These are phyloP conservation scores for Geoglossum cookeanum DNA, from an alignment of 2,329 filamentous ascomycete genomes.

Conservation along the genomic window DNA sequence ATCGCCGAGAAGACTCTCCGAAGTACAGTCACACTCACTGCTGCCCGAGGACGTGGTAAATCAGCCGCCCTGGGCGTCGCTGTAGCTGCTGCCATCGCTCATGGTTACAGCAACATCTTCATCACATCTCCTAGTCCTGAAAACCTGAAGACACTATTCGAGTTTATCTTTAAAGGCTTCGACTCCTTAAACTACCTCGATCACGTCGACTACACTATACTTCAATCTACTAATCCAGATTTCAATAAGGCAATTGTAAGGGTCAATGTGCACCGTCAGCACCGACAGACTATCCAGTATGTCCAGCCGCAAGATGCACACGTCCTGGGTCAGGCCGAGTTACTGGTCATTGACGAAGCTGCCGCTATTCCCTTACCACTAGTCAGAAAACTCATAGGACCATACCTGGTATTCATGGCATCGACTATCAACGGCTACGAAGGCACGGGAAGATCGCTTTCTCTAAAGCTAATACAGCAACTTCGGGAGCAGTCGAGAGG, in stretches of 20 bases:
- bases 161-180: constrained; percentile 97
- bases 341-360: constrained; percentile 92
- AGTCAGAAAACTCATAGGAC: constrained; percentile 85
- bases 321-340: constrained; percentile 81
- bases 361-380: constrained; percentile 88
- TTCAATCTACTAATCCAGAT: constrained; percentile 93
- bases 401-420: constrained; percentile 96
- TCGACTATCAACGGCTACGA: constrained; percentile 99
- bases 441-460: constrained; percentile 85
- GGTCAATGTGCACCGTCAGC: constrained; percentile 86
- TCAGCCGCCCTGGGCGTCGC: constrained; percentile 90
- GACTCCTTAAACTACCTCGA: constrained; percentile 87
- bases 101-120: constrained; percentile 98
- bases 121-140: constrained; percentile 95
- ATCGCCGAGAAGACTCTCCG: constrained; percentile 90
- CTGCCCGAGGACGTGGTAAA: constrained; percentile 86
- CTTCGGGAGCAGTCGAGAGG: constrained; percentile 78
- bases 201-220: constrained; percentile 92
- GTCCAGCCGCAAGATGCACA: constrained; percentile 94
- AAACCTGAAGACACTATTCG: constrained; percentile 95
- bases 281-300: constrained; percentile 96
- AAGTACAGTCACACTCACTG: constrained; percentile 84
- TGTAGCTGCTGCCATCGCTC: constrained; percentile 79
- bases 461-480: constrained; percentile 91
- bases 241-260: constrained; percentile 98